Evolutionary conservation across 1,139 yeast genomes (phyloP).

Genomic region (Taphrina sp.): DNA sequence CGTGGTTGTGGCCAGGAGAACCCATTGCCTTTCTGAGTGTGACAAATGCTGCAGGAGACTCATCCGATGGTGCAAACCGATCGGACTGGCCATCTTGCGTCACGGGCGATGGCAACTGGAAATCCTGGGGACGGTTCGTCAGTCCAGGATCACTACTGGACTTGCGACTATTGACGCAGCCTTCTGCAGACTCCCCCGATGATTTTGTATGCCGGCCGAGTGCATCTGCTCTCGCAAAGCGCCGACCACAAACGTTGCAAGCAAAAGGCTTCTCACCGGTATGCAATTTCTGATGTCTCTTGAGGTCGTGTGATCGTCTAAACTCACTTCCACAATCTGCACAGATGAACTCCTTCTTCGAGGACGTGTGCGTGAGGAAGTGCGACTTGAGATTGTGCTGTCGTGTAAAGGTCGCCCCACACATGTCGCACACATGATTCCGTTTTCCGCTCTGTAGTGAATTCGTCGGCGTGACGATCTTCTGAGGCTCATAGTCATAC

Average conservation of each 20-base stretch:
- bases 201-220: slow-evolving; percentile 61
- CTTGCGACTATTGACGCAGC: slow-evolving; percentile 26
- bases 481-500: slow-evolving; percentile 10
- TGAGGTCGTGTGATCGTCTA: slow-evolving; percentile 71
- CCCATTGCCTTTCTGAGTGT: too few species aligned
- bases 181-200: slow-evolving; percentile 43
- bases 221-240: slow-evolving; percentile 77
- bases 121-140: not conserved
- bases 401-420: slow-evolving; percentile 63
- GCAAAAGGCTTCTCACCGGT: slow-evolving; percentile 70
- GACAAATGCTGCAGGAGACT: too few species aligned
- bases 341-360: slow-evolving; percentile 66
- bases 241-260: slow-evolving; percentile 62
- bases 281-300: slow-evolving; percentile 71
- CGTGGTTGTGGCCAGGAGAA: too few species aligned
- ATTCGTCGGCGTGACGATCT: slow-evolving; percentile 16
- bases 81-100: not conserved
- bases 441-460: slow-evolving; percentile 15
- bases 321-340: slow-evolving; percentile 62
- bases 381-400: slow-evolving; percentile 75
- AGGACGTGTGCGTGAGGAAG: slow-evolving; percentile 61
- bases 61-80: not conserved
- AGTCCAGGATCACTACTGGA: slow-evolving; percentile 16
- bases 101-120: not conserved
- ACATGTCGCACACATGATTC: slow-evolving; percentile 56